Conservation (phyloP, 1,284 basidiomycete genomes). For the Porodaedalea pini region DNA sequence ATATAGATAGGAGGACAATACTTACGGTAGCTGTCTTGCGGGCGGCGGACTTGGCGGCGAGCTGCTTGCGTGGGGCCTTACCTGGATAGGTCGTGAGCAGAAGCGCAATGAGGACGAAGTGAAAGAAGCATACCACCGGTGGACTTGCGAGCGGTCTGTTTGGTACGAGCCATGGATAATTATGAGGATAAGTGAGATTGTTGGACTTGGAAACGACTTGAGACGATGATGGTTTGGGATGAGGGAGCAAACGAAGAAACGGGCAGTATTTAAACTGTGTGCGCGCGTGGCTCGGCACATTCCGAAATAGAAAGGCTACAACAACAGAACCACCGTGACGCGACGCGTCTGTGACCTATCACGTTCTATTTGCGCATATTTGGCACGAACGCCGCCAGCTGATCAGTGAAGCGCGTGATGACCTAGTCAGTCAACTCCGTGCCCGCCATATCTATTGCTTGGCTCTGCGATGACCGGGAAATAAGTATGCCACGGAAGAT, state of each 20-base stretch:
- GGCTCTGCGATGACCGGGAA: no score
- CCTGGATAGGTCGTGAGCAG: constrained; percentile 25
- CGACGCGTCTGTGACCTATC: neutral
- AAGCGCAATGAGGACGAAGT: neutral
- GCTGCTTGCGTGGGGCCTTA: constrained; percentile 61
- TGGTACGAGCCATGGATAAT: constrained; percentile 23
- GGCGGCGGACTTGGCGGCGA: constrained; percentile 59
- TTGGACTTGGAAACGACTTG: neutral
- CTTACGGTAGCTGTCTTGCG: constrained; percentile 44
- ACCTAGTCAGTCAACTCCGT: neutral
- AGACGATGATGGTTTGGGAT: constrained; percentile 11
- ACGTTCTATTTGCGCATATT: neutral
- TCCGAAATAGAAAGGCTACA: neutral
- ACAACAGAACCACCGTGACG: constrained; percentile 5
- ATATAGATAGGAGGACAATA: constrained; percentile 11
- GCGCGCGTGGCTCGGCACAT: neutral
- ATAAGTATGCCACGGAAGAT: no score
- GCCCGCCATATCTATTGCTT: no score
- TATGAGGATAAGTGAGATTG: neutral
- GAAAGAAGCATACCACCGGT: constrained; percentile 25
- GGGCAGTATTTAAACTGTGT: constrained; percentile 2
- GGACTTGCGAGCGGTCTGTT: constrained; percentile 27
- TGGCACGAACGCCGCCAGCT: neutral
- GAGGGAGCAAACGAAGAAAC: neutral
- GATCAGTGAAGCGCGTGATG: neutral